These are phyloP conservation scores for Rhodotorula diobovata DNA, from an alignment of 768 basidiomycete genomes.

Conservation along the genomic window DNA sequence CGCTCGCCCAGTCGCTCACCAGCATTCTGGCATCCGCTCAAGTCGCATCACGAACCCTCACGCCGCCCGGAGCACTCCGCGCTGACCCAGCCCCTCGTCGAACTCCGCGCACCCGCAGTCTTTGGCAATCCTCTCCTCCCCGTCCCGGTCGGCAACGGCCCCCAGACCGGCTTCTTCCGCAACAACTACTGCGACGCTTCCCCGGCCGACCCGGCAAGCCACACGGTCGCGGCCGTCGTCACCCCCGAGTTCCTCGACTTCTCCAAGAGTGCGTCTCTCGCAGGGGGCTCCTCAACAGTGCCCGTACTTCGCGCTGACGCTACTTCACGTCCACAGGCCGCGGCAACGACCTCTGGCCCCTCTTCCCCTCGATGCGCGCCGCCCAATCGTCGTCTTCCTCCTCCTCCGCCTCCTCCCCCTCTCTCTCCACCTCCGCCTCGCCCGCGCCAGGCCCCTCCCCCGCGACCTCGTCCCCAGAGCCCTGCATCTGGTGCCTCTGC, in stretches of 20 bases:
- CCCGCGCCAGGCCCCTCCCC: no score
- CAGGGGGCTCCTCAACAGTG: no score
- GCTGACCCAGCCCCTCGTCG: no score
- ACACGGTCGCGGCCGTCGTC: slow-evolving; percentile 33
- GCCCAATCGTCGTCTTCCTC: background rate
- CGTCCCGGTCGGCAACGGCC: slow-evolving; percentile 8
- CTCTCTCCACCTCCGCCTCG: no score
- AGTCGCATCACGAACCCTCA: background rate
- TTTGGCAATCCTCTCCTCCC: slow-evolving; percentile 13
- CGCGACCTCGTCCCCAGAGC: no score
- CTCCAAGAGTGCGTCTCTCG: slow-evolving; percentile 12
- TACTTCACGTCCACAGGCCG: background rate
- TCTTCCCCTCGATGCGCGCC: slow-evolving; percentile 3
- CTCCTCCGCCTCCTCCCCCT: slow-evolving; percentile 1
- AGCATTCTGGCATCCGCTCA: background rate
- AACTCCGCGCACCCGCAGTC: slow-evolving; percentile 6
- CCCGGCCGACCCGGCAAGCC: slow-evolving; percentile 17
- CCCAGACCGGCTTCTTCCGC: slow-evolving; percentile 34
- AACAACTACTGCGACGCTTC: slow-evolving; percentile 33
- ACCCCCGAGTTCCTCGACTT: slow-evolving; percentile 25
- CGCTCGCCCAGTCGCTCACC: background rate
- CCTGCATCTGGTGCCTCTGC: slow-evolving; percentile 32
- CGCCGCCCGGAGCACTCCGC: background rate
- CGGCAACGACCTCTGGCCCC: slow-evolving; percentile 2
- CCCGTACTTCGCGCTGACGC: no score